phyloP scores from a whole-genome alignment of 2,329 filamentous ascomycete genomes.

The Magnaporthales sp. region DNA sequence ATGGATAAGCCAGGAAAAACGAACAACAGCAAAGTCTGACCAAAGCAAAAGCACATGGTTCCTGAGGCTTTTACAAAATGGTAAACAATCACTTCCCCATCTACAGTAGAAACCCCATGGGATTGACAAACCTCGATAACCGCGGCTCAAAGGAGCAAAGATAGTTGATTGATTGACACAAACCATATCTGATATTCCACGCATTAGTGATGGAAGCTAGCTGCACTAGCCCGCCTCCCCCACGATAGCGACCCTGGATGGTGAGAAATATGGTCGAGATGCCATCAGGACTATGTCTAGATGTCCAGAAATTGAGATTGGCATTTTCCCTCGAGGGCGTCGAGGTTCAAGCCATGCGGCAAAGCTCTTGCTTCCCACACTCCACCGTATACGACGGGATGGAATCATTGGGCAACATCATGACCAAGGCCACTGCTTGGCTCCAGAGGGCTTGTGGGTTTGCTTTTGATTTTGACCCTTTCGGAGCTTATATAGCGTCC shows the following conservation, averaged over 20 bases:
- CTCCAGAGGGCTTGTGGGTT: neutral
- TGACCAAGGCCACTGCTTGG: neutral
- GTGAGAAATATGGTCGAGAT: neutral
- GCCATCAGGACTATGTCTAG: neutral
- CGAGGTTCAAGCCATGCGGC: neutral
- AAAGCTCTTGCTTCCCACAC: neutral
- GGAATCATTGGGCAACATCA: neutral
- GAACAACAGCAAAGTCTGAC: neutral
- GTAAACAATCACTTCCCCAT: neutral
- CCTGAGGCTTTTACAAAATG: neutral
- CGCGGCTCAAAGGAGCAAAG: neutral
- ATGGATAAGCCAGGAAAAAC: neutral
- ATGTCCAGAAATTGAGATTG: neutral
- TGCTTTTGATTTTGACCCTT: neutral
- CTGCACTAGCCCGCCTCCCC: neutral
- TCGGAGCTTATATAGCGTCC: neutral
- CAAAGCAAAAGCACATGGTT: neutral
- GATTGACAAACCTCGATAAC: neutral
- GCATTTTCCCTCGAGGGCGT: neutral
- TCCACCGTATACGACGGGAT: neutral
- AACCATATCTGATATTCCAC: neutral
- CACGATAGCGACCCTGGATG: neutral
- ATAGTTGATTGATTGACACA: neutral
- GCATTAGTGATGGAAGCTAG: neutral
- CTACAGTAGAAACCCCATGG: neutral